Evolutionary conservation across 148 eudicot genomes (phyloP), one percentile per base, ranked within the genome.

Genomic region (Amaranthus hypochondriacus): DNA sequence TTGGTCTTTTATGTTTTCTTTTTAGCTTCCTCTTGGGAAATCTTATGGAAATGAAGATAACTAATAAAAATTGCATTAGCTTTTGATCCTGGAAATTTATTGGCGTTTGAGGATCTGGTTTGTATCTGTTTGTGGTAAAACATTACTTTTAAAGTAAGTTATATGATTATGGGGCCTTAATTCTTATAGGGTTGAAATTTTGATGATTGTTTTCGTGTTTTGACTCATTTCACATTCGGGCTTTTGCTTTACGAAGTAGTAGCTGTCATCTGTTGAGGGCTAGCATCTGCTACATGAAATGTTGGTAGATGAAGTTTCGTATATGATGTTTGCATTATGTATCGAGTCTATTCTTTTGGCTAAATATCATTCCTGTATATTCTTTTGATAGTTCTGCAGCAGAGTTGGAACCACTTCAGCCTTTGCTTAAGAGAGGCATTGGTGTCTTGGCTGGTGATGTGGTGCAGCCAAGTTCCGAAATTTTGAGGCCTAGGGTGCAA

Each of bases 341-440:
- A 39, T 53, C 3, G 28, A 42, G 28, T 42, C 10, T 53, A 9
- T 11, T 49, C 28, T 49, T 44, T 52, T 12, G 21, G 39, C 55
- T 10, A 52, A 62, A 56, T 21, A 44, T 75, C 6, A 65, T 68
- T n/a, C 48, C 72, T 46, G 43, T 67, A 13, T 51, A 62, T 66
- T 69, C 52, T 65, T 52, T 28, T 59, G 56, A 18, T 76, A 95
- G 99, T 85, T 80, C 73, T 78, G 84, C 89, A 63, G 61, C 80
- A 53, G 99, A 95, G 61, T 84, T 95, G 89, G 96, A 90, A 61
- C 89, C 89, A 72, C 83, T 92, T 79, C 97, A 92, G 81, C 93
- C 91, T 84, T 81, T 92, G 76, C 89, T 95, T 28, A 87, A 83
- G 87, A 92, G 87, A 82, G 88, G 84, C 85, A 89, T 90, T 70